These are phyloP conservation scores for Lentithecium fluviatile DNA, from an alignment of 495 filamentous ascomycete genomes.

Conservation along the genomic window DNA sequence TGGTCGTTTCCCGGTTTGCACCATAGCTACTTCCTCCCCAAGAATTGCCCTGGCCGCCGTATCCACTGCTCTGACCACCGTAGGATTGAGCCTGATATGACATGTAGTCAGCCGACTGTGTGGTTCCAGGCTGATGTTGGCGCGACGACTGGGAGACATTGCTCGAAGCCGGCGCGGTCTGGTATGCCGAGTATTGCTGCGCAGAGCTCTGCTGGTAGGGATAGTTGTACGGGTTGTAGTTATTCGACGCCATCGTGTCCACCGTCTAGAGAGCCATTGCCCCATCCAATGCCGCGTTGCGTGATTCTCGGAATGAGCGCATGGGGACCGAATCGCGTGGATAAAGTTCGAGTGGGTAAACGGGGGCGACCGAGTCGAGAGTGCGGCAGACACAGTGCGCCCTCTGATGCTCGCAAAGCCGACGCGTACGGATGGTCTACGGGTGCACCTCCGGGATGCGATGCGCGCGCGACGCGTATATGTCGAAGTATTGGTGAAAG, in stretches of 20 bases:
- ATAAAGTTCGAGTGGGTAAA: constrained; percentile 3
- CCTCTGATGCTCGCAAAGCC: background rate
- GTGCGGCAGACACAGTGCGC: background rate
- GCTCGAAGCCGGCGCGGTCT: constrained; percentile 16
- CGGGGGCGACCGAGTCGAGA: background rate
- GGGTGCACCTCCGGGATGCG: background rate
- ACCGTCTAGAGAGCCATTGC: background rate
- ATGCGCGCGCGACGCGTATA: background rate
- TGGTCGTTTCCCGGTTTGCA: constrained; percentile 9
- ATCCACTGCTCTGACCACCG: background rate
- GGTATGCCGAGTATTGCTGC: constrained; percentile 22
- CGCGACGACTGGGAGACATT: constrained; percentile 5
- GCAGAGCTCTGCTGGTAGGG: constrained; percentile 26
- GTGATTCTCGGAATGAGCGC: background rate
- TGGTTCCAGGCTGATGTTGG: constrained; percentile 17
- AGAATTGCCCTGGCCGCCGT: constrained; percentile 8
- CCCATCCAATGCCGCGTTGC: background rate
- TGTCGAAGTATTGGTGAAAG: background rate
- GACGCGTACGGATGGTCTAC: background rate
- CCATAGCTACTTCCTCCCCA: constrained; percentile 26
- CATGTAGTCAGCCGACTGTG: constrained; percentile 31
- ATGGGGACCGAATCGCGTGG: constrained; percentile 5
- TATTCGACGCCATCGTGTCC: constrained; percentile 10
- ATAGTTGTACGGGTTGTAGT: constrained; percentile 21
- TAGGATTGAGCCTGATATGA: constrained; percentile 19